Evolutionary conservation across 805 yeast genomes (phyloP).

Genomic region (Komagataella pastoris): DNA sequence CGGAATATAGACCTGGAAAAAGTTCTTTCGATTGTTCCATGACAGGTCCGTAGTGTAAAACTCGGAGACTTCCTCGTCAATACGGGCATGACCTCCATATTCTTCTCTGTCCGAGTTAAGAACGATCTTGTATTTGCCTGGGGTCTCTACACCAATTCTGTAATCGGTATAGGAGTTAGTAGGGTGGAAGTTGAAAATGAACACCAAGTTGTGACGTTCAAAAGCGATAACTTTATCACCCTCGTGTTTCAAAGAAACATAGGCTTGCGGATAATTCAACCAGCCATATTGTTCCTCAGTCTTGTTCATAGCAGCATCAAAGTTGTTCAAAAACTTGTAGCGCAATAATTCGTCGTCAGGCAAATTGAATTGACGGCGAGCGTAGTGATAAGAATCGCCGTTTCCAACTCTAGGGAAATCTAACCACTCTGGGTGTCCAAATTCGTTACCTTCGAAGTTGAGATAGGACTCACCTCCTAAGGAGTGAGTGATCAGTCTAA

Average conservation of each 20-base stretch:
- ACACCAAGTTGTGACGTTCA: conserved; percentile 77
- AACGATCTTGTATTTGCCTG: conserved; percentile 67
- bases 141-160: conserved; percentile 73
- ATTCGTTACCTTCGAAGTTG: conserved; percentile 95
- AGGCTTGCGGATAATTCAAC: conserved; percentile 61
- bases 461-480: conserved; percentile 97
- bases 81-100: conserved; percentile 75
- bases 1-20: conserved; percentile 73
- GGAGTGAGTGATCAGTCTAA: conserved; percentile 73
- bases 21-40: conserved; percentile 76
- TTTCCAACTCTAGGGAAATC: conserved; percentile 93
- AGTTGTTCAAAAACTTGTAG: conserved; percentile 64
- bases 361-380: conserved; percentile 88
- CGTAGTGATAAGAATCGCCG: conserved; percentile 80
- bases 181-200: conserved; percentile 86
- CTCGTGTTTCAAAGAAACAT: conserved; percentile 79
- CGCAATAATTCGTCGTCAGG: conserved; percentile 69
- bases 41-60: conserved; percentile 59
- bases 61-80: conserved; percentile 37
- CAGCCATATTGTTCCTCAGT: conserved; percentile 57
- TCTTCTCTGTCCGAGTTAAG: conserved; percentile 58
- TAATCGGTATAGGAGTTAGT: conserved; percentile 73
- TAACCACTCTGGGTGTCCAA: conserved; percentile 98
- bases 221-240: conserved; percentile 79
- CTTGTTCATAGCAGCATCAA: conserved; percentile 77